A percentile compares a stretch with the other conserved stretches of the same genome.
These are phyloP conservation scores for Solanum pinnatisectum DNA, from an alignment of 257 asterid species.

Conservation along the genomic window DNA sequence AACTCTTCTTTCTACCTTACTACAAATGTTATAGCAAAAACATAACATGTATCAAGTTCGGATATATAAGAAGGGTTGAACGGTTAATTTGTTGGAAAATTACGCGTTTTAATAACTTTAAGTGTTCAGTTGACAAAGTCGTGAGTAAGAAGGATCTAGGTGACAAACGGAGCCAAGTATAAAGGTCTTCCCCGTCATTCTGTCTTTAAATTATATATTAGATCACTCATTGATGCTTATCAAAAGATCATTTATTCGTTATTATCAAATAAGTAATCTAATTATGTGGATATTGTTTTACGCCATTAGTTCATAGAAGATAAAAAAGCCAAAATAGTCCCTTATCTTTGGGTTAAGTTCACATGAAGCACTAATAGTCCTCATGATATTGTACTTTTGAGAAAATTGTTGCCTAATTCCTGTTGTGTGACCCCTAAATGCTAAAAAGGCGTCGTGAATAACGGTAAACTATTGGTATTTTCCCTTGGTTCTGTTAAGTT, in stretches of 20 bases:
- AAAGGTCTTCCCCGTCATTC: accelerated
- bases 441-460: too few species aligned
- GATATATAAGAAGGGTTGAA: neutral
- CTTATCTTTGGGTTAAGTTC: accelerated
- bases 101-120: too few species aligned
- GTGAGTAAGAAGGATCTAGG: too few species aligned
- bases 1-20: neutral
- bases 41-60: neutral
- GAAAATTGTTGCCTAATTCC: too few species aligned
- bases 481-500: neutral
- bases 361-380: neutral
- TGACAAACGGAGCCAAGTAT: too few species aligned
- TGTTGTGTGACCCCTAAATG: too few species aligned
- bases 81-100: neutral
- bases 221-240: neutral
- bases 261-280: neutral
- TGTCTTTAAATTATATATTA: too few species aligned
- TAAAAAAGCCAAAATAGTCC: too few species aligned
- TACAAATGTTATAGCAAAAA: neutral
- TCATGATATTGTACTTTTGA: too few species aligned
- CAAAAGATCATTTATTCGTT: neutral
- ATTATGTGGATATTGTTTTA: too few species aligned
- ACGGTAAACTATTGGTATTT: neutral
- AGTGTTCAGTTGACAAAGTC: too few species aligned
- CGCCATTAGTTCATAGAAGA: neutral